These are phyloP conservation scores for Pichia terricola DNA, from an alignment of 1,139 yeast species.

Conservation along the genomic window DNA sequence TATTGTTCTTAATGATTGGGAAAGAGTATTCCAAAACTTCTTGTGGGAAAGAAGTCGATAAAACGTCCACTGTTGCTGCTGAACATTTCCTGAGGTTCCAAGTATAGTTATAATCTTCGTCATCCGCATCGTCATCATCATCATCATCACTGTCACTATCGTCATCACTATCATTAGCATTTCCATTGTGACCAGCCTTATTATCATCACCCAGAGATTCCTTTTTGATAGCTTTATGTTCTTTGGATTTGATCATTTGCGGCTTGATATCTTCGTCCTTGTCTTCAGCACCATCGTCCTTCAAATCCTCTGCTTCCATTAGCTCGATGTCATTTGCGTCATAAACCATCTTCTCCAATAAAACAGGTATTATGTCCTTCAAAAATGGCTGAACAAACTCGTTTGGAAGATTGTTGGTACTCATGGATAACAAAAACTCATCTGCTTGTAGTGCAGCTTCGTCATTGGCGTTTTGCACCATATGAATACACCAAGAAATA, in stretches of 20 bases:
- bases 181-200: slow-evolving; percentile 36
- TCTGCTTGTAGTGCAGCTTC: slow-evolving; percentile 86
- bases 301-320: slow-evolving; percentile 63
- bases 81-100: slow-evolving; percentile 93
- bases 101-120: slow-evolving; percentile 63
- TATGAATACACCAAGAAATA: slow-evolving; percentile 72
- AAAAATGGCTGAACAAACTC: slow-evolving; percentile 48
- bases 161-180: slow-evolving; percentile 45
- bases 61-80: slow-evolving; percentile 82
- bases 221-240: slow-evolving; percentile 41
- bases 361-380: slow-evolving; percentile 56
- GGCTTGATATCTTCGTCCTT: slow-evolving; percentile 85
- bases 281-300: slow-evolving; percentile 66
- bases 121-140: slow-evolving; percentile 41
- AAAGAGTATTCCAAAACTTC: slow-evolving; percentile 59
- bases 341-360: slow-evolving; percentile 78
- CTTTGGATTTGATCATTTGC: slow-evolving; percentile 57
- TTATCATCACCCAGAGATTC: slow-evolving; percentile 19
- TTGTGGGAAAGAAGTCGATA: slow-evolving; percentile 60
- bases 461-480: slow-evolving; percentile 55
- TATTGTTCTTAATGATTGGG: slow-evolving; percentile 66
- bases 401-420: slow-evolving; percentile 49
- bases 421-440: slow-evolving; percentile 74
- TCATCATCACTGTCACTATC: slow-evolving; percentile 29
- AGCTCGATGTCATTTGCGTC: slow-evolving; percentile 70